phyloP scores from a whole-genome alignment of 2,329 filamentous ascomycete species.

The Fusarium sp. region DNA sequence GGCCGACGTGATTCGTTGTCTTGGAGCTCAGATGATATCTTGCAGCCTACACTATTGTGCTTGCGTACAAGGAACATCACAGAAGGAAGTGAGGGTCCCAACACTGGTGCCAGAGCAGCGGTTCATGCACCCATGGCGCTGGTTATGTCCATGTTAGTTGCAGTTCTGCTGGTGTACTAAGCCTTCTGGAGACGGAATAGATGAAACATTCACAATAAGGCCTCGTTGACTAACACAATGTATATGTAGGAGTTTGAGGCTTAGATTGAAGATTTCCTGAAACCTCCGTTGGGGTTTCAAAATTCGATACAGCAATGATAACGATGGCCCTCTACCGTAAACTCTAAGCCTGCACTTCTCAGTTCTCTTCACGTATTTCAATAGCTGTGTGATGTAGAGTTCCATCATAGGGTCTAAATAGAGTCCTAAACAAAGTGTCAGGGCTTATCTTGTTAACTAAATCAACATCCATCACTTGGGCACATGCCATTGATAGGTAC shows the following conservation, averaged over 20 bases:
- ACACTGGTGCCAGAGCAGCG: constrained; percentile 1
- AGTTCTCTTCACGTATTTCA: background rate
- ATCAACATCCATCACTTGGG: background rate
- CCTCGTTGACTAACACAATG: background rate
- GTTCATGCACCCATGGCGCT: background rate
- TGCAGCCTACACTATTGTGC: constrained; percentile 17
- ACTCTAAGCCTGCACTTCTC: background rate
- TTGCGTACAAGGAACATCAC: constrained; percentile 24
- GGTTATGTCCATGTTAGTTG: background rate
- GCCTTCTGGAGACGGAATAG: background rate
- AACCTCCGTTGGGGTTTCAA: background rate
- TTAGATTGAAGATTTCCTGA: background rate
- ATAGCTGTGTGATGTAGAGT: background rate
- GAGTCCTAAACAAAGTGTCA: background rate
- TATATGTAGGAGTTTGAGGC: background rate
- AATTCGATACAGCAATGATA: background rate
- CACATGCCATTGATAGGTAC: background rate
- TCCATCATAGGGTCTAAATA: background rate
- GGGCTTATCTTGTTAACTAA: background rate
- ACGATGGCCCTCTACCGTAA: background rate
- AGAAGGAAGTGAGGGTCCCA: constrained; percentile 13
- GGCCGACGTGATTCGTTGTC: background rate
- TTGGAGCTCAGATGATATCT: background rate
- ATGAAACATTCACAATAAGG: background rate
- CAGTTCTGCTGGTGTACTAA: background rate